Evolutionary conservation across 208 protist species (phyloP), one percentile per base, ranked within the genome.

Genomic region (Herpetomonas samuelpessoai): DNA sequence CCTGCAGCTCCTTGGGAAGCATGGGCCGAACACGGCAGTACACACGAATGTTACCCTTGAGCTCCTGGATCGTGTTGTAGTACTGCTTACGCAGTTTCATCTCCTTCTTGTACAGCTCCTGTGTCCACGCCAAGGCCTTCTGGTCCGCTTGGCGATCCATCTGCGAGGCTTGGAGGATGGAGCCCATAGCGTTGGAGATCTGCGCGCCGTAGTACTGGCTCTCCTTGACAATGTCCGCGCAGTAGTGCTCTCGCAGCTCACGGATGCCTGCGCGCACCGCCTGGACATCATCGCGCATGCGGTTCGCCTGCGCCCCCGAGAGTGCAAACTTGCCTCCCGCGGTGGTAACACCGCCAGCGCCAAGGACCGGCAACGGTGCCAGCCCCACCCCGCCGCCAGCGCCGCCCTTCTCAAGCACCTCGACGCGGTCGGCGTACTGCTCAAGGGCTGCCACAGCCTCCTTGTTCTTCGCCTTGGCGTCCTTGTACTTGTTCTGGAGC

Each of bases 31-130:
- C 86, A 72, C 93, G 90, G 68, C 89, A 95, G 68, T 94, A 97
- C n/a, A 97, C 93, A 62, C 93, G 90, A 62, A 97, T 96, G 67
- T 95, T 97, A 29, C 93, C 93, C 68, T 96, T 95, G 9, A 97
- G 74, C 72, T 97, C 87, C 72, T 96, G 89, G 51, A 97, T 93
- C 3, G 79, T 86, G 62, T 97, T 97, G 78, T 97, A 95, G 77
- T 95, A 95, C 71, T 94, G 84, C 62, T 97, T 95, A 51, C 88
- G 86, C 52, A 97, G 73, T 75, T 93, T 92, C 76, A 97, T 76
- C 76, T 93, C 91, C 38, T 84, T 87, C 74, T 89, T 91, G 71
- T 94, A 93, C 45, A 95, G 61, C 73, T 95, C 85, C 73, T 96
- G 91, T 29, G 87, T 91, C 82, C 83, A 91, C 26, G 83, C 62